A percentile compares a stretch with the other conserved stretches of the same genome.
phyloP scores from a whole-genome alignment of 129 eudicot species.

The Tagetes erecta region DNA sequence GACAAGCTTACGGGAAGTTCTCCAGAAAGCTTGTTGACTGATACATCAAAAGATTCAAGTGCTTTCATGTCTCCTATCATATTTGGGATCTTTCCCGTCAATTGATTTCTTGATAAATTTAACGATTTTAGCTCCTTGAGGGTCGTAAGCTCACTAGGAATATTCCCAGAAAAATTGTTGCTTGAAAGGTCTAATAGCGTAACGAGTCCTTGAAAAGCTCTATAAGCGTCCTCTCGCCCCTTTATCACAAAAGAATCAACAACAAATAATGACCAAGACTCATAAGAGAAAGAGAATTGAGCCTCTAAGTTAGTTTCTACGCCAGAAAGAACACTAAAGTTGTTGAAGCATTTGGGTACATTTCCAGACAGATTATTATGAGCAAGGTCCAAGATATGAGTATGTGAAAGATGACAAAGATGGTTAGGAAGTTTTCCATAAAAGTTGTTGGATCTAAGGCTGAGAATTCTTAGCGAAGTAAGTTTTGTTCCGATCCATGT shows the following conservation, averaged over 20 bases:
- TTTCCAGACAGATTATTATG: neutral
- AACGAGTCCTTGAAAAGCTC: neutral
- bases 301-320: neutral
- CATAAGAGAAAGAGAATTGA: constrained; percentile 3
- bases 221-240: neutral
- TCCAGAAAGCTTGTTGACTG: constrained; percentile 15
- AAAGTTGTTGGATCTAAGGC: neutral
- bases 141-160: constrained; percentile 21
- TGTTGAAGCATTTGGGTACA: neutral
- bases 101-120: neutral
- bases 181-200: constrained; percentile 27
- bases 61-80: constrained; percentile 30
- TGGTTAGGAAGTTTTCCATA: neutral
- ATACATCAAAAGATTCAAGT: constrained; percentile 37
- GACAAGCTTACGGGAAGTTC: constrained; percentile 14
- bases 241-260: constrained; percentile 5
- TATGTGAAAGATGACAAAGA: neutral
- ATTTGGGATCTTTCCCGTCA: neutral
- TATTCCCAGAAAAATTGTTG: constrained; percentile 23
- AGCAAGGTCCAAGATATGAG: neutral
- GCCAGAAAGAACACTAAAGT: neutral
- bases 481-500: neutral
- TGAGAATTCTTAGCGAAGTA: neutral
- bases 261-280: neutral
- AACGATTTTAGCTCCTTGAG: neutral